Percentiles rank a stretch among this genome's conserved stretches.
These are phyloP conservation scores for Petunia secreta DNA, from an alignment of 257 asterid species.

Conservation along the genomic window DNA sequence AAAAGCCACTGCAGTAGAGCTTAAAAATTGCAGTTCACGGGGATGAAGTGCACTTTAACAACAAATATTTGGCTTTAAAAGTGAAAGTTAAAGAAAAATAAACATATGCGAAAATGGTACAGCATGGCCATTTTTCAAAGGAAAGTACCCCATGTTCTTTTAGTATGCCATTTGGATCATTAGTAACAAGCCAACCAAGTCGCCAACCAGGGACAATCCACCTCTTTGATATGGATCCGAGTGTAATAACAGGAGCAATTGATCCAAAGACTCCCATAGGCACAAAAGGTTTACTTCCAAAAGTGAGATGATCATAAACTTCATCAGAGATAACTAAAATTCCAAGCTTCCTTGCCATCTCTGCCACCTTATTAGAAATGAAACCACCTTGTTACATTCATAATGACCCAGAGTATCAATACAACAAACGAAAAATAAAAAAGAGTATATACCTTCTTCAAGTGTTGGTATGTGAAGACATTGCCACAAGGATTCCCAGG, in stretches of 20 bases:
- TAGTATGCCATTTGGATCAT: constrained; percentile 66
- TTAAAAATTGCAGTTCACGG: constrained; percentile 53
- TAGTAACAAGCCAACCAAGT: constrained; percentile 66
- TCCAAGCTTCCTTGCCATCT: constrained; percentile 59
- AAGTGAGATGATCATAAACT: constrained; percentile 65
- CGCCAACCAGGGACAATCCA: constrained; percentile 88
- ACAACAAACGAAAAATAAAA: background rate
- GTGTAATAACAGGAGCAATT: constrained; percentile 52
- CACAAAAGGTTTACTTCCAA: constrained; percentile 51
- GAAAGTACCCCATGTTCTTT: constrained; percentile 52
- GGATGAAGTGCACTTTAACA: constrained; percentile 44
- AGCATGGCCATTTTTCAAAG: background rate
- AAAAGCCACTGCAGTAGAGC: constrained; percentile 17
- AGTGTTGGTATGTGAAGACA: constrained; percentile 56
- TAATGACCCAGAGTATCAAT: background rate
- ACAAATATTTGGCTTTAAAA: constrained; percentile 33
- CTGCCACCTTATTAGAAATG: constrained; percentile 53
- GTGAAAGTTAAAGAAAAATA: constrained; percentile 12
- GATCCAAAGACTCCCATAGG: constrained; percentile 65
- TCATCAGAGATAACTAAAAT: constrained; percentile 70
- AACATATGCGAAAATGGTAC: background rate
- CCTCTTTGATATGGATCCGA: constrained; percentile 73
- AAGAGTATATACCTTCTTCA: constrained; percentile 48
- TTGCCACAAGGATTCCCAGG: constrained; percentile 86
- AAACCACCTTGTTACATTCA: background rate